phyloP scores from a whole-genome alignment of 345 rosid genomes.

The Draba incana region DNA sequence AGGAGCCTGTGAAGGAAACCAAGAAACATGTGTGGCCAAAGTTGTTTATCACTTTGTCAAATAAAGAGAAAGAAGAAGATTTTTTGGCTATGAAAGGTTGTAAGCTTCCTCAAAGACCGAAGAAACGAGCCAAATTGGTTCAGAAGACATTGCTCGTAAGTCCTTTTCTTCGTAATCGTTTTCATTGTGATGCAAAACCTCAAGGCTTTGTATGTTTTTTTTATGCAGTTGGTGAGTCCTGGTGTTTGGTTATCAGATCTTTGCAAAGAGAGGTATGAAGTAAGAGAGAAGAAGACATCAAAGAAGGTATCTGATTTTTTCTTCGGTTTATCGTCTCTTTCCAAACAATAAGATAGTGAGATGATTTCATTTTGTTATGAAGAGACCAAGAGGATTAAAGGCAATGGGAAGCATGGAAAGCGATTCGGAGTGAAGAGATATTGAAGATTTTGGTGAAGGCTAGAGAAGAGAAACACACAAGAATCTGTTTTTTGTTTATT shows the following conservation, averaged over 20 bases:
- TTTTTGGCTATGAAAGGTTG: constrained; percentile 96
- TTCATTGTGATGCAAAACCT: background rate
- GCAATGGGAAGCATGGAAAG: constrained; percentile 70
- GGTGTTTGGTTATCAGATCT: constrained; percentile 90
- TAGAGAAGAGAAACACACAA: constrained; percentile 19
- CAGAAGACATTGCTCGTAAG: constrained; percentile 82
- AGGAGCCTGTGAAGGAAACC: constrained; percentile 65
- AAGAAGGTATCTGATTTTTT: constrained; percentile 63
- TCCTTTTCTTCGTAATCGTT: constrained; percentile 12
- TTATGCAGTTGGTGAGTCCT: constrained; percentile 78
- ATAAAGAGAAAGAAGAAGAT: constrained; percentile 95
- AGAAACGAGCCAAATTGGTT: constrained; percentile 84
- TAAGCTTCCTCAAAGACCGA: constrained; percentile 91
- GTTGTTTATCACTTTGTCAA: constrained; percentile 71
- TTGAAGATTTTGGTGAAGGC: constrained; percentile 29
- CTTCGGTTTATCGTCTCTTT: background rate
- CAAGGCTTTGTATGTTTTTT: constrained; percentile 14
- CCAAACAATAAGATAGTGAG: background rate
- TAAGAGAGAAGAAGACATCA: constrained; percentile 88
- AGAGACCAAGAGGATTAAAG: constrained; percentile 69
- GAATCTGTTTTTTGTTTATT: constrained; percentile 10
- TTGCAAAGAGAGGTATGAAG: constrained; percentile 86
- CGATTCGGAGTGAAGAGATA: constrained; percentile 50
- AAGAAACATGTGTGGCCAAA: constrained; percentile 74
- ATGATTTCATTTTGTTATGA: constrained; percentile 23